Base-by-base conservation (phyloP, 768 basidiomycete species). In the Gelatoporia subvermispora region DNA sequence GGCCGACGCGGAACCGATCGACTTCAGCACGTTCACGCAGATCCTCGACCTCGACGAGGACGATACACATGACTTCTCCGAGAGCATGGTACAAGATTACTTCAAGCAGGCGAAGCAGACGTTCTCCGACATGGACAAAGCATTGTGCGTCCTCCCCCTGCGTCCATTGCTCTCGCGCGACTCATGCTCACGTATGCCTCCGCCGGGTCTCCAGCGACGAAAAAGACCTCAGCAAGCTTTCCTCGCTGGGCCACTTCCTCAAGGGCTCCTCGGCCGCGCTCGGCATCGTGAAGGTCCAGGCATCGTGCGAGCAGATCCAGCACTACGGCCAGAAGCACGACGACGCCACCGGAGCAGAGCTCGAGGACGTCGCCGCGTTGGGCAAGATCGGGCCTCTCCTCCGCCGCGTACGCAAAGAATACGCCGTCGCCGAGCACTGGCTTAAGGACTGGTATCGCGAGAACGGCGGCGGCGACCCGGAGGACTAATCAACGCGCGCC, bases 261-360 rank as follows among this genome's bases (percentile, higher is more conserved):
- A 99, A 98, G 68, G 95, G 95, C 41, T 97, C 94, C 2, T 95
- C 93, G 11, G 94, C 94, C 23, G 91, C 94, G 2, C 77, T 99
- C 39, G 95, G 96, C 22, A 79, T 94, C 24, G 69, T 70, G 49
- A 79, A 79, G 54, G 93, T 99, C 45, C 86, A 91, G 64, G 76
- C 70, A 15, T 83, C 85, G 21, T 97, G 95, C 72, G 93, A 92
- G 66, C 78, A 79, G 67, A 93, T 98, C 59, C 94, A 98, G 68
- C 81, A 94, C 66, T 85, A 84, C 58, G 93, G 91, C 40, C 74
- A 82, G 54, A 67, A 74, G 48, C 73, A 78, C 40, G 84, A 90
- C 65, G 85, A 79, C 61, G 72, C 74, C 20, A 54, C 61, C 8
- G 65, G 66, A 13, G 65, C 59, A 49, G 69, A 72, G 49, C 67